Percentiles rank a stretch among this genome's conserved stretches.
Evolutionary conservation across 768 basidiomycete species (phyloP).

Genomic region (Suillus clintonianus): DNA sequence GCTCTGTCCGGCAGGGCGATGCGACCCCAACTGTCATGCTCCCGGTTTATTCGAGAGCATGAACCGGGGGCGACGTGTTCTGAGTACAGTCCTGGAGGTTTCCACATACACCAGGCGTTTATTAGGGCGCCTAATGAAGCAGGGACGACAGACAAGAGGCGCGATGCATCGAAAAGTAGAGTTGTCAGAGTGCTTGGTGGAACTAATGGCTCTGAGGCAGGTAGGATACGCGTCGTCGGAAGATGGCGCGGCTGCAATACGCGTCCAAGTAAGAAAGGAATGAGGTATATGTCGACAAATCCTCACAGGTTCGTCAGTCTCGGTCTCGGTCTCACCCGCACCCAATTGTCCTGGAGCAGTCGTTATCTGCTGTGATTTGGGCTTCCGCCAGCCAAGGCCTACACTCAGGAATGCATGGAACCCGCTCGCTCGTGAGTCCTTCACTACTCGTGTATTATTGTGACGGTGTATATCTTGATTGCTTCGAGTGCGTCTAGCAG

Average conservation of each 20-base stretch:
- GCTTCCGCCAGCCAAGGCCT: constrained; percentile 32
- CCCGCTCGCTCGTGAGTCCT: constrained; percentile 18
- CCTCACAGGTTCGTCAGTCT: constrained; percentile 74
- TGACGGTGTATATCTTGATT: constrained; percentile 20
- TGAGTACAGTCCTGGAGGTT: constrained; percentile 38
- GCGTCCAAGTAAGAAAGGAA: background rate
- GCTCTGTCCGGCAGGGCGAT: constrained; percentile 50
- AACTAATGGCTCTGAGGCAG: constrained; percentile 49
- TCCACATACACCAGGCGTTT: constrained; percentile 56
- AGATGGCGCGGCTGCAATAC: constrained; percentile 56
- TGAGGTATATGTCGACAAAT: constrained; percentile 8
- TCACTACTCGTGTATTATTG: constrained; percentile 2
- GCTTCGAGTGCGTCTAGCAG: constrained; percentile 24
- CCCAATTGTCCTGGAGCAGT: constrained; percentile 60
- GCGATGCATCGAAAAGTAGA: constrained; percentile 68
- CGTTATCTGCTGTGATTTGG: constrained; percentile 52
- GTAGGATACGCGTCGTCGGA: constrained; percentile 66
- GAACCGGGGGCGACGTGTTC: constrained; percentile 9
- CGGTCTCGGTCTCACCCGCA: constrained; percentile 80
- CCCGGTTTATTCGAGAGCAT: constrained; percentile 4
- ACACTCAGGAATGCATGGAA: constrained; percentile 26
- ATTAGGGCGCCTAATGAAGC: constrained; percentile 65
- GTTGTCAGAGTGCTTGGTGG: constrained; percentile 53
- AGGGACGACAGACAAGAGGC: constrained; percentile 72
- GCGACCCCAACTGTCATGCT: constrained; percentile 24